phyloP scores from a whole-genome alignment of 2,329 filamentous ascomycete species.

The Pseudogymnoascus sp. region DNA sequence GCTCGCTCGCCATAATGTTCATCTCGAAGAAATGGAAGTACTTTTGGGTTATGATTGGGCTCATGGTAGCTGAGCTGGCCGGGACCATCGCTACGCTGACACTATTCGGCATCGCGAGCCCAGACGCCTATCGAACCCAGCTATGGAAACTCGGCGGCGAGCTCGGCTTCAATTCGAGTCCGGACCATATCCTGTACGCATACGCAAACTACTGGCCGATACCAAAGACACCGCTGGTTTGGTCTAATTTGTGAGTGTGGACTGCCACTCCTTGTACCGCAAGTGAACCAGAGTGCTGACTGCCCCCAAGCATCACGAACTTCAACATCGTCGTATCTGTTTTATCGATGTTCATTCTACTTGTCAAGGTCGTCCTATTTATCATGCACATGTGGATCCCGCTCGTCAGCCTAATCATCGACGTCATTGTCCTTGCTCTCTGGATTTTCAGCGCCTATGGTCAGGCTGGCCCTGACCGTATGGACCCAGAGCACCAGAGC shows the following conservation, averaged over 20 bases:
- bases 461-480: slow-evolving; percentile 66
- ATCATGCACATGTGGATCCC: slow-evolving; percentile 67
- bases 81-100: slow-evolving; percentile 59
- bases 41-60: slow-evolving; percentile 37
- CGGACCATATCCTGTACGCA: slow-evolving; percentile 60
- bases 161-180: slow-evolving; percentile 67
- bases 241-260: slow-evolving; percentile 59
- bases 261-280: background rate
- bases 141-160: slow-evolving; percentile 67
- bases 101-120: slow-evolving; percentile 65
- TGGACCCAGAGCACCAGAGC: slow-evolving; percentile 54
- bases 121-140: slow-evolving; percentile 61
- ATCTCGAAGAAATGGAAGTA: slow-evolving; percentile 41
- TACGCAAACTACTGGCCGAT: slow-evolving; percentile 62
- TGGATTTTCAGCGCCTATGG: slow-evolving; percentile 61
- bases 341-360: slow-evolving; percentile 66
- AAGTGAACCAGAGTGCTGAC: slow-evolving; percentile 16
- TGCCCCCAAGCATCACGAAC: slow-evolving; percentile 53
- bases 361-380: slow-evolving; percentile 60
- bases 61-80: slow-evolving; percentile 59
- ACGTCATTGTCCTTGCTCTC: slow-evolving; percentile 49
- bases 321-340: slow-evolving; percentile 72
- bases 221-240: slow-evolving; percentile 58
- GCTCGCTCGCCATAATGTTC: slow-evolving; percentile 4
- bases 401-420: slow-evolving; percentile 51